Base-by-base conservation (phyloP, 345 rosid genomes). In the Bruguiera parviflora region DNA sequence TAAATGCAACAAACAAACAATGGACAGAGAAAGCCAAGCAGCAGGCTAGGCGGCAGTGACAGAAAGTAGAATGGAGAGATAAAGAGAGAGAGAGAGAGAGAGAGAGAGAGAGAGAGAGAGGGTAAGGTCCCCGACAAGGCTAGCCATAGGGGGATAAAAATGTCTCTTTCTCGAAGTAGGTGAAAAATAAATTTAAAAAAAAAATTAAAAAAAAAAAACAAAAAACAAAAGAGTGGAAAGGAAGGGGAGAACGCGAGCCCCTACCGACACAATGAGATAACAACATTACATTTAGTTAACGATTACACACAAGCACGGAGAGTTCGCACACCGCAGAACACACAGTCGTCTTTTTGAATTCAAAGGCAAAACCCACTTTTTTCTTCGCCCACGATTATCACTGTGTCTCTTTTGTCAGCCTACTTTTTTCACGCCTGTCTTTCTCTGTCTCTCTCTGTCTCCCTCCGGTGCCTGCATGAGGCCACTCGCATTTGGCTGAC, bases 101-200 rank as follows among this genome's bases (percentile, higher is more conserved):
- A 62, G 53, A 21, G 3, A 11, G 16, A 43, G 65, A 24, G 8
- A 21, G 51, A 61, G 47, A 11, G 25, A 37, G 51, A n/a, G 2
- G 1, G 21, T 19, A 53, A 43, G 53, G 66, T 39, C 28, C 53
- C 52, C 66, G 66, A 63, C 66, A 63, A 43, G 16, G n/a, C 32
- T 29, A 39, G n/a, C 53, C 27, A 8, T 29, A 2, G 18, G 51
- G 24, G 27, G 66, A 63, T 63, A 8, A 27, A 22, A 22, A 21
- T 43, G 66, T 63, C 66, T 63, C 37, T 33, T 33, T 32, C 66
- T 63, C 53, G 65, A 6, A 35, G 24, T 6, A 15, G 24, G 51
- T 37, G 66, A 24, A 8, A 22, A 22, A n/a, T n/a, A n/a, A n/a
- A n/a, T n/a, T n/a, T n/a, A n/a, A n/a, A n/a, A n/a, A n/a, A n/a